A percentile compares a stretch with the other conserved stretches of the same genome.
Conservation (phyloP, 768 basidiomycete genomes). For the Phlebiopsis flavidoalba region DNA sequence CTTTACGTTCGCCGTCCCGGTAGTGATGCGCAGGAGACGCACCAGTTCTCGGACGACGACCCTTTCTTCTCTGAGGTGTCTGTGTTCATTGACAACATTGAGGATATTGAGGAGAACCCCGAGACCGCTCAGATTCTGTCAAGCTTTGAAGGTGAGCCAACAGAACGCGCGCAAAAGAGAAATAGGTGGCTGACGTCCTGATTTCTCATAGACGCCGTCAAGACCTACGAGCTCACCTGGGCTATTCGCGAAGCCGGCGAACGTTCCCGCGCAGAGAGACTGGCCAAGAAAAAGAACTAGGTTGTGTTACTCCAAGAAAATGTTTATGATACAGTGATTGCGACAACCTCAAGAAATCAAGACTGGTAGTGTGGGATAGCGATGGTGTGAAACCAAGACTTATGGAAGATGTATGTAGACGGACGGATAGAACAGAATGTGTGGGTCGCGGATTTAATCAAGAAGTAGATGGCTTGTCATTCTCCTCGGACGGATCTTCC, state of each 20-base stretch:
- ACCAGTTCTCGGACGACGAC: slow-evolving; percentile 77
- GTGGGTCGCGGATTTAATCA: background rate
- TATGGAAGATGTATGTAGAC: background rate
- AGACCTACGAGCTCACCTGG: slow-evolving; percentile 91
- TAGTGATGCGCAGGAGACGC: slow-evolving; percentile 66
- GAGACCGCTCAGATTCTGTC: slow-evolving; percentile 77
- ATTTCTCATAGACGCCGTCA: slow-evolving; percentile 57
- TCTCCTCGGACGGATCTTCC: background rate
- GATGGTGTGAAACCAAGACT: background rate
- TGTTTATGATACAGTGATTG: background rate
- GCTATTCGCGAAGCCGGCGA: slow-evolving; percentile 83
- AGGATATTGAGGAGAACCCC: slow-evolving; percentile 84
- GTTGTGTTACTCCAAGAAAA: background rate
- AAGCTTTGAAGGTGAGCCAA: slow-evolving; percentile 51
- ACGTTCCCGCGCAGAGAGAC: slow-evolving; percentile 40
- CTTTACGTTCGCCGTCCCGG: slow-evolving; percentile 84
- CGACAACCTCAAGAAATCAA: background rate
- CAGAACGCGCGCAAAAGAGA: background rate
- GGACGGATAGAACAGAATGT: background rate
- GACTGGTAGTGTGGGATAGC: background rate
- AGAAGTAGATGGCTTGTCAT: background rate
- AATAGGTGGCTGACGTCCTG: background rate
- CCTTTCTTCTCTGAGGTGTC: slow-evolving; percentile 94
- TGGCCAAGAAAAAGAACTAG: background rate
- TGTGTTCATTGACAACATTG: slow-evolving; percentile 84